Evolutionary conservation across 179 eudicot genomes (phyloP), one percentile per base, ranked within the genome.

Genomic region (Beta macrorhiza): DNA sequence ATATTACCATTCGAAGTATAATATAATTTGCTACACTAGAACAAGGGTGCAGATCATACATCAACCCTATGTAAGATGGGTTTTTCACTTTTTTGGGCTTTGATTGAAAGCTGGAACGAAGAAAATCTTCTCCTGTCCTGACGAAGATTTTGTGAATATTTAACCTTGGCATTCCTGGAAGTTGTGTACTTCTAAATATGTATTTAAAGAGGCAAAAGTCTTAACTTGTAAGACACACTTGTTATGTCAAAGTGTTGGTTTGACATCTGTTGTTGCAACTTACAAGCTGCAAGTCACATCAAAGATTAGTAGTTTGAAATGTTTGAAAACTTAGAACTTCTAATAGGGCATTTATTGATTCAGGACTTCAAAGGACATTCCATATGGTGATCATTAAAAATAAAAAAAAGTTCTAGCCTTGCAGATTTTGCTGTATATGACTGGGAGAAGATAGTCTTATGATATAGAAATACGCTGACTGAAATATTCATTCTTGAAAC

Each of bases 381-480:
- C 6, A 1, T 67, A 7, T 44, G 73, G 20, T 69, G 52, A 19
- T 44, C 53, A 42, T 17, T 1, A 7, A 37, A 37, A 3, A 37
- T 37, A 0, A 37, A 0, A 37, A 37, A 3, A 37, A 37, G 32
- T 45, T 56, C 6, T 53, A 19, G 44, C 67, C 37, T 9, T 74
- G 57, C 11, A 44, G 49, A 44, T 67, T 7, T 57, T 51, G 59
- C 19, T 53, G 19, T 70, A 13, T 70, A 13, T 69, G 14, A 52
- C 13, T 17, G 68, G 1, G 17, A n/a, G 32, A 53, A 22, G 70
- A 42, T 47, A 29, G 1, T 44, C 22, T 72, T 3, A 1, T 71
- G 55, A 67, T 52, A 56, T 25, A 57, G 77, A 74, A 47, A 12
- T 74, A 47, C 64, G 8, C 78, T 85, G 87, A 85, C 75, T 52